phyloP scores from a whole-genome alignment of 179 eudicot genomes.

The Actinidia polygama region DNA sequence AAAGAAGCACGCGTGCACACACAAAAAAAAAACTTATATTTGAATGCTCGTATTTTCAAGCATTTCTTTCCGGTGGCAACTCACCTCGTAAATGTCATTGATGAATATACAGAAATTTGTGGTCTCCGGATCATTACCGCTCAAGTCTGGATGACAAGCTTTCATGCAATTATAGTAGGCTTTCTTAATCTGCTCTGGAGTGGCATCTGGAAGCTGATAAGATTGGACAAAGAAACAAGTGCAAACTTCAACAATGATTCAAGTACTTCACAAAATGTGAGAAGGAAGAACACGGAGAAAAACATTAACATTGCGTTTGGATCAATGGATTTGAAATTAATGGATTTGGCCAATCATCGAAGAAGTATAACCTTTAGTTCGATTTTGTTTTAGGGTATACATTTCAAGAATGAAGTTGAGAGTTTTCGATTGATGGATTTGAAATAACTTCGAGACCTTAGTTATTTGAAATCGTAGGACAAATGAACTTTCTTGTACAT shows the following conservation, averaged over 20 bases:
- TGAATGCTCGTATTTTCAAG: no score
- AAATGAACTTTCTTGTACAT: no score
- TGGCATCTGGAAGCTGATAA: conserved; percentile 82
- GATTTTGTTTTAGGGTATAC: no score
- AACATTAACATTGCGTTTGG: background rate
- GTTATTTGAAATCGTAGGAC: no score
- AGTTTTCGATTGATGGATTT: no score
- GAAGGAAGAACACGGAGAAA: conserved; percentile 8
- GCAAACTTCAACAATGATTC: conserved; percentile 1
- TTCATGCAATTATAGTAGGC: conserved; percentile 98
- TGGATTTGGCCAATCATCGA: no score
- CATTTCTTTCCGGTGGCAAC: conserved; percentile 17
- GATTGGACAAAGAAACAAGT: conserved; percentile 7
- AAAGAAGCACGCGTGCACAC: background rate
- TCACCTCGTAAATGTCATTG: conserved; percentile 85
- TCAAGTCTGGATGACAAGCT: conserved; percentile 96
- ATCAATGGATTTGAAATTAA: no score
- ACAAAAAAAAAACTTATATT: background rate
- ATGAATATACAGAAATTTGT: conserved; percentile 95
- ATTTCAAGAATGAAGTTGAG: no score
- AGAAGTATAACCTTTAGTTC: no score
- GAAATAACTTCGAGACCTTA: no score
- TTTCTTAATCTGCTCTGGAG: conserved; percentile 88
- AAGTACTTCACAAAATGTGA: background rate
- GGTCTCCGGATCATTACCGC: conserved; percentile 84